Evolutionary conservation across 163 green algal species (phyloP), one percentile per base, ranked within the genome.

Genomic region (Scenedesmus sp.): DNA sequence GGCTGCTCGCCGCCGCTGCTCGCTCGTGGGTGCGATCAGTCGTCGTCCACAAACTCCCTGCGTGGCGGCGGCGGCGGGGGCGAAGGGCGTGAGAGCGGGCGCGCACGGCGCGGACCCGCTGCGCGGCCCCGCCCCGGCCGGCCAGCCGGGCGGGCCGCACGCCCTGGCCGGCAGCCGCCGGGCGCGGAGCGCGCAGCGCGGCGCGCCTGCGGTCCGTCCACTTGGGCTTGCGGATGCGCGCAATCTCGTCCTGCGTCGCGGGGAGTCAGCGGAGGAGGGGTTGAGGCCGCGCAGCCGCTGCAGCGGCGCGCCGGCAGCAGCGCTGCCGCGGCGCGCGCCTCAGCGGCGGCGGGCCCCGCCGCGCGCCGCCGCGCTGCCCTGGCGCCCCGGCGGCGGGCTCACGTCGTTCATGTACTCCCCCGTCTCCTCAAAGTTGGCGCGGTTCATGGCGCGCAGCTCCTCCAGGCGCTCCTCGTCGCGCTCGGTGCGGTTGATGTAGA

Each of bases 391-490:
- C n/a, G n/a, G n/a, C n/a, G n/a, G n/a, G 17, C 85, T 81, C 75
- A 93, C 87, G 28, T 91, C 84, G 11, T 24, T 80, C 88, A 94
- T 86, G 82, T 94, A 94, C 73, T 94, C 86, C 7, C 89, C 89
- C 33, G 89, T 94, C 64, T 84, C 65, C 24, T 89, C 63, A 58
- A 74, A 92, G 1, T 78, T 93, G 7, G 86, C 87, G 34, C 86
- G 72, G 83, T 94, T 94, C 29, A 94, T 73, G 17, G 89, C 84
- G 0, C 89, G 82, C 4, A 94, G 74, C 77, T 92, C 88, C 57
- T 92, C 88, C 20, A 94, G 70, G 2, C 84, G 76, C 75, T 93
- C 86, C 82, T 94, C 88, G 34, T 94, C 89, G 54, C 84, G 81
- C 60, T 94, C 89, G 33, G 82, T 85, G 31, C 87, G 81, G 62